Conservation (phyloP, 1,284 basidiomycete species). For the Limonomyces culmigenus region DNA sequence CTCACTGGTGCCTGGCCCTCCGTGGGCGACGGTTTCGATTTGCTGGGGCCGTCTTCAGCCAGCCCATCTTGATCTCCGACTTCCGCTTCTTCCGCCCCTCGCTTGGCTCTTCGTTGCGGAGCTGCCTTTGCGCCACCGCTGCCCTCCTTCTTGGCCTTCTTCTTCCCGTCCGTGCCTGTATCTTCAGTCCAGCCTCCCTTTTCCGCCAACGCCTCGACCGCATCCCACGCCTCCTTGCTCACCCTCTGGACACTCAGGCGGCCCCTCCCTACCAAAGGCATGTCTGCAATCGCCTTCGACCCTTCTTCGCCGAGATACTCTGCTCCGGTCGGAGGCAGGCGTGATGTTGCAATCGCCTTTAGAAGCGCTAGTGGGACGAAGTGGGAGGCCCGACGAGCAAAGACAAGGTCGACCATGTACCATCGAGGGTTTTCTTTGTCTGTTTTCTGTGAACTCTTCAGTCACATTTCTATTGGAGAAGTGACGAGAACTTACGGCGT, state of each 20-base stretch:
- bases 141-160: no score
- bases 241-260: slow-evolving; percentile 83
- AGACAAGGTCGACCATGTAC: slow-evolving; percentile 84
- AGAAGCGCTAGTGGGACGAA: slow-evolving; percentile 72
- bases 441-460: slow-evolving; percentile 74
- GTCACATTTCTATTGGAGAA: no score
- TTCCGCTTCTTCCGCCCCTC: slow-evolving; percentile 2
- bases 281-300: slow-evolving; percentile 44
- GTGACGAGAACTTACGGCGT: slow-evolving; percentile 46
- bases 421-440: slow-evolving; percentile 65
- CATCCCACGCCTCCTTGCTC: slow-evolving; percentile 48
- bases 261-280: slow-evolving; percentile 61
- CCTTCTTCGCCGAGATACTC: slow-evolving; percentile 46
- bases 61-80: no score
- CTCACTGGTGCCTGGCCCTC: no score
- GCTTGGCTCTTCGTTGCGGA: no score
- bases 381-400: slow-evolving; percentile 47
- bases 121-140: no score
- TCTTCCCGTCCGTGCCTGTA: no score
- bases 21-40: no score
- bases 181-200: slow-evolving; percentile 61
- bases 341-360: slow-evolving; percentile 35
- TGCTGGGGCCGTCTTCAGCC: no score
- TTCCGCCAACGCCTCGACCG: slow-evolving; percentile 48
- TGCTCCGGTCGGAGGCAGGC: slow-evolving; percentile 31